Evolutionary conservation across 257 asterid species (phyloP), one percentile per base, ranked within the genome.

Genomic region (Solanum medicagineum): DNA sequence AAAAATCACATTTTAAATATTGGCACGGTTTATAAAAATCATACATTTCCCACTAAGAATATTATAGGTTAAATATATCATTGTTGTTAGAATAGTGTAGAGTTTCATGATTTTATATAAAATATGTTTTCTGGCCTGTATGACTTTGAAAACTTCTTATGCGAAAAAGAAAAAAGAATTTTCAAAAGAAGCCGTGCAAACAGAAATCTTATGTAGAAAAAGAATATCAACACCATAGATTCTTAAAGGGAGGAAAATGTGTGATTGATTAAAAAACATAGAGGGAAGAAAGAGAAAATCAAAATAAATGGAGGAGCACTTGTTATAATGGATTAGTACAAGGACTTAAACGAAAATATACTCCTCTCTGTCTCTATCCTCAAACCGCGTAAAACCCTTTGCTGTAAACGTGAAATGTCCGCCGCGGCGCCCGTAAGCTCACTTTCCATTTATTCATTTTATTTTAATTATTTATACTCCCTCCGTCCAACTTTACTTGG

Each of bases 401-500:
- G 57, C n/a, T 45, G 81, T 74, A 47, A n/a, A 15, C 81, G 81
- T 74, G 42, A 74, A 74, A 45, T 74, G 59, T 47, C 59, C 59
- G 42, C 59, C 81, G 59, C 81, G 59, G 81, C 51, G 26, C 26
- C 19, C 59, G 36, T 6, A 11, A 0, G 26, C 40, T 73, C 36
- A 4, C 11, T n/a, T 73, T 73, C 32, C n/a, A 73, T 44, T 71
- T 71, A 44, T 71, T 20, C 10, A 19, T 40, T 17, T 26, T 69
- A 36, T 4, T 29, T 40, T 32, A 32, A 32, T 32, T 32, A 0
- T 32, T 29, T 29, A 29, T 29, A 29, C 32, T 29, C 32, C 0
- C 32, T 29, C 3, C 32, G 3, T 29, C 32, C 0, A 29, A 29
- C 2, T 29, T 29, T 29, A 29, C 1, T 29, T 29, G 0, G 2